A percentile compares a stretch with the other conserved stretches of the same genome.
phyloP scores from a whole-genome alignment of 805 yeast genomes.

The Teunomyces pallodes region DNA sequence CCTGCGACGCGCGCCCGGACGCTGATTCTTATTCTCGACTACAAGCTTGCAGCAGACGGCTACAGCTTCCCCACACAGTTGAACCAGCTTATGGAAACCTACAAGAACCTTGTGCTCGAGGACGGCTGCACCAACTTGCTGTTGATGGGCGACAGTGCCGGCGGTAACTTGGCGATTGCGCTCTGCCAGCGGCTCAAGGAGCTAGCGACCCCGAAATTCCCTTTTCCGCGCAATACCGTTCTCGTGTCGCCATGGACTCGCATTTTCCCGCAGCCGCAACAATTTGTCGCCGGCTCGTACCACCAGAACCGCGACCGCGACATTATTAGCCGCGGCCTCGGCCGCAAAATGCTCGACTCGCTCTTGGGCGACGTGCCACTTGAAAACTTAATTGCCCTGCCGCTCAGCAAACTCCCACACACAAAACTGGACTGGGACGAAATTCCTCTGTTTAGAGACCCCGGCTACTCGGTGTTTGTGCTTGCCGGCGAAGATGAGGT shows the following conservation, averaged over 20 bases:
- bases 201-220: slow-evolving; percentile 7
- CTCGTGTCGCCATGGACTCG: slow-evolving; percentile 41
- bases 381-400: slow-evolving; percentile 19
- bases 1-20: slow-evolving; percentile 16
- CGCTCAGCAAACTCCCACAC: slow-evolving; percentile 24
- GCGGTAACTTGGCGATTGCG: slow-evolving; percentile 35
- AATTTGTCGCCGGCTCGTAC: slow-evolving; percentile 31
- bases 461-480: slow-evolving; percentile 26
- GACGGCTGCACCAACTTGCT: slow-evolving; percentile 27
- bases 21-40: slow-evolving; percentile 24
- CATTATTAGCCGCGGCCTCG: slow-evolving; percentile 6
- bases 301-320: slow-evolving; percentile 24
- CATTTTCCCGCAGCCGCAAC: slow-evolving; percentile 19
- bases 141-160: slow-evolving; percentile 44
- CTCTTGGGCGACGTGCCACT: slow-evolving; percentile 12
- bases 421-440: slow-evolving; percentile 27
- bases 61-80: slow-evolving; percentile 32
- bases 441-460: slow-evolving; percentile 29
- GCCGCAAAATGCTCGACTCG: background rate
- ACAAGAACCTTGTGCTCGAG: slow-evolving; percentile 16
- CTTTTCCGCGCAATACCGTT: slow-evolving; percentile 26
- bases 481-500: slow-evolving; percentile 42
- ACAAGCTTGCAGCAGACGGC: slow-evolving; percentile 28
- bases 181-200: slow-evolving; percentile 27
- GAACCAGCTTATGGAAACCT: slow-evolving; percentile 27